A percentile compares a stretch with the other conserved stretches of the same genome.
Evolutionary conservation across 306 rosid genomes (phyloP).

Genomic region (Begonia loranthoides): DNA sequence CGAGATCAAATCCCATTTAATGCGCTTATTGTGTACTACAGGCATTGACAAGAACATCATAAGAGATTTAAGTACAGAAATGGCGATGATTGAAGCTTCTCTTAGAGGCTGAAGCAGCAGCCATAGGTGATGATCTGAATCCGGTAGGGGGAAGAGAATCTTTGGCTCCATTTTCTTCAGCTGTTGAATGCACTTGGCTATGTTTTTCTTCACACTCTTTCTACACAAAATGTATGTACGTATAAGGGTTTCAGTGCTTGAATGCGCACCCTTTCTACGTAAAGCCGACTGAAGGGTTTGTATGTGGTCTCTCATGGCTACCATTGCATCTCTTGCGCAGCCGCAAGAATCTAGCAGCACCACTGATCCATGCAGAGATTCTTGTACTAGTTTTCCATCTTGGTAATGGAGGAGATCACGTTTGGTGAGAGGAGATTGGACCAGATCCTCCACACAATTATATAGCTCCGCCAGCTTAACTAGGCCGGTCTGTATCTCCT

Average conservation of each 20-base stretch:
- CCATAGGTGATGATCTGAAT: conserved; percentile 21
- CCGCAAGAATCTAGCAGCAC: conserved; percentile 44
- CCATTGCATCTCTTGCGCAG: conserved; percentile 34
- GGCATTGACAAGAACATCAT: conserved; percentile 37
- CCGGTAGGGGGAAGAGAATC: conserved; percentile 8
- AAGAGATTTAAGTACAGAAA: conserved; percentile 32
- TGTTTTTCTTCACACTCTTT: conserved; percentile 48
- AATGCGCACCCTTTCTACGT: conserved; percentile 38
- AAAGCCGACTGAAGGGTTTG: conserved; percentile 44
- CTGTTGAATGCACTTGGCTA: conserved; percentile 20
- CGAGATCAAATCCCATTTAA: conserved; percentile 30
- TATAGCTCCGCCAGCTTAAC: conserved; percentile 43
- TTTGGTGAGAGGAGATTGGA: conserved; percentile 35
- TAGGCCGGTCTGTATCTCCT: conserved; percentile 32
- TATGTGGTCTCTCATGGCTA: conserved; percentile 19
- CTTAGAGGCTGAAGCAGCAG: conserved; percentile 27
- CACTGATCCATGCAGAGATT: conserved; percentile 35
- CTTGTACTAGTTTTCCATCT: conserved; percentile 24
- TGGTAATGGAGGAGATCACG: conserved; percentile 37
- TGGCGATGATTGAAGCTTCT: conserved; percentile 33
- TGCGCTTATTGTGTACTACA: conserved; percentile 21
- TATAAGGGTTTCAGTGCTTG: conserved; percentile 30
- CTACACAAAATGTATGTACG: conserved; percentile 35
- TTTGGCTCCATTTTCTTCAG: conserved; percentile 41
- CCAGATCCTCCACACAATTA: conserved; percentile 40